A percentile compares a stretch with the other conserved stretches of the same genome.
Evolutionary conservation across 768 basidiomycete genomes (phyloP).

Genomic region (Udeniomyces megalosporus): DNA sequence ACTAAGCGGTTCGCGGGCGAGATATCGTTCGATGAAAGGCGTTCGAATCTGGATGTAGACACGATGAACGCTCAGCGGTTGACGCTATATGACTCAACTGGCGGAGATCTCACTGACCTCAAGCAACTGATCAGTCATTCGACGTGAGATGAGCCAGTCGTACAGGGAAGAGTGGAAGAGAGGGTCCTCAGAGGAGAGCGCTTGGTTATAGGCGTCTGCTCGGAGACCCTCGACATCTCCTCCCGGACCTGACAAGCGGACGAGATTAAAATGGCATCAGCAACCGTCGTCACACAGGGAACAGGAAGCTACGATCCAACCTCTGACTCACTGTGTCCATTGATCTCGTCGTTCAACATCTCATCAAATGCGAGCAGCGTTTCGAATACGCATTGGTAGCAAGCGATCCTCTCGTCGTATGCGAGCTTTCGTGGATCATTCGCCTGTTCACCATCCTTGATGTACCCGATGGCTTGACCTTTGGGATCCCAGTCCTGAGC

Average conservation of each 20-base stretch:
- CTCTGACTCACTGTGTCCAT: background rate
- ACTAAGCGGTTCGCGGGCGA: constrained; percentile 60
- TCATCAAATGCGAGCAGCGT: constrained; percentile 67
- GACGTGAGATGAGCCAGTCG: constrained; percentile 73
- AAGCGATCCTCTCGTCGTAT: constrained; percentile 48
- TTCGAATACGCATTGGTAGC: constrained; percentile 70
- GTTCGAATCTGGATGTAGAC: constrained; percentile 52
- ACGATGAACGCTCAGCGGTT: background rate
- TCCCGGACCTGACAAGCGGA: background rate
- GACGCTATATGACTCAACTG: background rate
- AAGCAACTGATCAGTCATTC: constrained; percentile 70
- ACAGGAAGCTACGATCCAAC: background rate
- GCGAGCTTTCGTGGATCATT: constrained; percentile 44
- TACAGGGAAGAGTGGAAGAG: constrained; percentile 89
- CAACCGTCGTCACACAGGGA: too few species aligned
- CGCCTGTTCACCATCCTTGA: constrained; percentile 45
- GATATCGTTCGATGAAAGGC: constrained; percentile 71
- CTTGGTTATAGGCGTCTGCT: constrained; percentile 68
- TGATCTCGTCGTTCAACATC: constrained; percentile 30
- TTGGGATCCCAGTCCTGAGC: constrained; percentile 64
- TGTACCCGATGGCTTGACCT: constrained; percentile 42
- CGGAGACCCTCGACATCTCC: constrained; percentile 57
- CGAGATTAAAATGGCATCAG: background rate
- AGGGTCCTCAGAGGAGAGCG: constrained; percentile 69
- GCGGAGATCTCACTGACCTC: constrained; percentile 42